Evolutionary conservation across 148 eudicot species (phyloP).

Genomic region (Dianthus caryophyllus): DNA sequence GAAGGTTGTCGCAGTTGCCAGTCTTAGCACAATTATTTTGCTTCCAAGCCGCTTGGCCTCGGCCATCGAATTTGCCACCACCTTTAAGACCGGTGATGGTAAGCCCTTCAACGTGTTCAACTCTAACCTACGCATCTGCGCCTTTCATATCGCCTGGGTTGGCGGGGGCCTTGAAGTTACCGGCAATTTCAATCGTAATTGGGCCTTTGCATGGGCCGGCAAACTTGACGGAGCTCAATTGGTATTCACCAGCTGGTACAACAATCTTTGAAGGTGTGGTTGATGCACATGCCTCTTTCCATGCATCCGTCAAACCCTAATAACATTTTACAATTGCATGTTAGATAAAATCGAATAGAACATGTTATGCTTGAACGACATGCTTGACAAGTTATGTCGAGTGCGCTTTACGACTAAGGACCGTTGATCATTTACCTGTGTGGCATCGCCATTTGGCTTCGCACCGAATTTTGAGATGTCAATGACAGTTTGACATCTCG

Average conservation of each 20-base stretch:
- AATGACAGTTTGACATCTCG: too few species aligned
- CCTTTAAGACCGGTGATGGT: slow-evolving; percentile 28
- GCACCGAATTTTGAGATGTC: too few species aligned
- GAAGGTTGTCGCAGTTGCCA: slow-evolving; percentile 29
- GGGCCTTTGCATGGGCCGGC: slow-evolving; percentile 60
- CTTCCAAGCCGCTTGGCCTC: slow-evolving; percentile 51
- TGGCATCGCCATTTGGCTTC: too few species aligned
- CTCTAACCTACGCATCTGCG: slow-evolving; percentile 34
- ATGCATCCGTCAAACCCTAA: too few species aligned
- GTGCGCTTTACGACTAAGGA: too few species aligned
- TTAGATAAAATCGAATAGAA: too few species aligned
- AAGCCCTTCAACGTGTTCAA: slow-evolving; percentile 28
- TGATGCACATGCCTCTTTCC: too few species aligned
- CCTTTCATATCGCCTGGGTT: slow-evolving; percentile 27
- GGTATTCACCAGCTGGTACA: slow-evolving; percentile 45
- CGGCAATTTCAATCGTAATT: slow-evolving; percentile 37
- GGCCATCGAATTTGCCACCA: slow-evolving; percentile 59
- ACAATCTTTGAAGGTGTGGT: too few species aligned
- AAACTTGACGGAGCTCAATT: slow-evolving; percentile 28
- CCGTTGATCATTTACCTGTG: too few species aligned
- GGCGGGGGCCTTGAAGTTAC: slow-evolving; percentile 56
- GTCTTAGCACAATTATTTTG: slow-evolving; percentile 32
- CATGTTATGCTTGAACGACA: too few species aligned
- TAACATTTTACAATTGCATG: too few species aligned
- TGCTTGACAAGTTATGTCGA: too few species aligned